phyloP scores from a whole-genome alignment of 2,329 filamentous ascomycete genomes.

The Xylaria sp. region DNA sequence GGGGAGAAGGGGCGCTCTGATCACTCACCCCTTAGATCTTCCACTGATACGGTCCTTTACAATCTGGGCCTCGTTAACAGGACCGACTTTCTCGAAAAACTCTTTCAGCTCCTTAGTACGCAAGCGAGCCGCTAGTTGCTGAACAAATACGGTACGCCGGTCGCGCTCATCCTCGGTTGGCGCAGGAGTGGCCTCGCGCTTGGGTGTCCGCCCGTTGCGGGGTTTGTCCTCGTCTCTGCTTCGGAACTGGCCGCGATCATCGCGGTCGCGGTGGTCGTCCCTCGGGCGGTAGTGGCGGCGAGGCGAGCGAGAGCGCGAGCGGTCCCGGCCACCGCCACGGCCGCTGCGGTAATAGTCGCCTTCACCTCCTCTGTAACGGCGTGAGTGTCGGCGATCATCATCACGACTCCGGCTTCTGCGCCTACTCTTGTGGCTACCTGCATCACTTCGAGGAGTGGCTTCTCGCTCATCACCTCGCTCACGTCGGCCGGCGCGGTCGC shows the following conservation, averaged over 20 bases:
- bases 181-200: slow-evolving; percentile 70
- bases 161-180: slow-evolving; percentile 96
- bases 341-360: slow-evolving; percentile 78
- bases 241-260: slow-evolving; percentile 65
- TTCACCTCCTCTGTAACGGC: slow-evolving; percentile 72
- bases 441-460: slow-evolving; percentile 77
- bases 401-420: slow-evolving; percentile 82
- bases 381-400: slow-evolving; percentile 77
- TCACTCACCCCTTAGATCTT: slow-evolving; percentile 90
- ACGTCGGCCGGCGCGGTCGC: slow-evolving; percentile 65
- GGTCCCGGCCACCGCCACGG: slow-evolving; percentile 62
- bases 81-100: slow-evolving; percentile 95
- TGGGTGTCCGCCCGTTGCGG: slow-evolving; percentile 50
- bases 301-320: slow-evolving; percentile 78
- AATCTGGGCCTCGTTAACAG: slow-evolving; percentile 97
- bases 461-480: slow-evolving; percentile 68
- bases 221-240: slow-evolving; percentile 61
- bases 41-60: slow-evolving; percentile 97
- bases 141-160: slow-evolving; percentile 95
- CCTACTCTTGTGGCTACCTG: slow-evolving; percentile 83
- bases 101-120: slow-evolving; percentile 91
- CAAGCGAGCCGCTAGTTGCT: slow-evolving; percentile 94
- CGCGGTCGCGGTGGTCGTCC: slow-evolving; percentile 65
- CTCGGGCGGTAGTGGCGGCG: slow-evolving; percentile 67
- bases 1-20: background rate